phyloP scores from a whole-genome alignment of 140 eudicot species.

The Stevia rebaudiana region DNA sequence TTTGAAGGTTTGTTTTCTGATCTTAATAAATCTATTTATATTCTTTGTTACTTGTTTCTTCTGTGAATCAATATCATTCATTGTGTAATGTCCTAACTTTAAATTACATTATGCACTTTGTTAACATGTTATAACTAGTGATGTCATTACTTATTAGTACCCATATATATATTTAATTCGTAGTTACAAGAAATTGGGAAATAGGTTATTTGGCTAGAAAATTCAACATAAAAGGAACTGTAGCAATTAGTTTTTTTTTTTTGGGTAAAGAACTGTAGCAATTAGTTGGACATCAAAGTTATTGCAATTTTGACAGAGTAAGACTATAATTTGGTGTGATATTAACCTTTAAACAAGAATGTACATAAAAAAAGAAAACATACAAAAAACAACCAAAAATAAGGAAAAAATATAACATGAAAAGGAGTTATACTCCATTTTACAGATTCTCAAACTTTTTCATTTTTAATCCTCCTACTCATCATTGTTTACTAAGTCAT shows the following conservation, averaged over 20 bases:
- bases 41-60: neutral
- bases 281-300: slow-evolving; percentile 15
- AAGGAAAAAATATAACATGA: neutral
- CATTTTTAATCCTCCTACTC: neutral
- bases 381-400: neutral
- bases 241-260: slow-evolving; percentile 8
- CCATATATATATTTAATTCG: neutral
- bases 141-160: too few species aligned
- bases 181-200: neutral
- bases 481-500: neutral
- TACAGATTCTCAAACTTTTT: neutral
- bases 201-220: too few species aligned
- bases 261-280: neutral
- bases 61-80: neutral
- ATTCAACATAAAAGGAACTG: too few species aligned
- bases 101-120: neutral
- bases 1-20: slow-evolving; percentile 55
- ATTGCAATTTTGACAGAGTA: neutral
- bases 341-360: slow-evolving; percentile 4
- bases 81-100: slow-evolving; percentile 1
- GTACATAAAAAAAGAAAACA: neutral
- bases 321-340: slow-evolving; percentile 4
- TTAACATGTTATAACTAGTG: neutral
- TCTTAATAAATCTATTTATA: slow-evolving; percentile 8
- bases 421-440: neutral